Conservation (phyloP, 345 rosid species). For the Brassica carinata region DNA sequence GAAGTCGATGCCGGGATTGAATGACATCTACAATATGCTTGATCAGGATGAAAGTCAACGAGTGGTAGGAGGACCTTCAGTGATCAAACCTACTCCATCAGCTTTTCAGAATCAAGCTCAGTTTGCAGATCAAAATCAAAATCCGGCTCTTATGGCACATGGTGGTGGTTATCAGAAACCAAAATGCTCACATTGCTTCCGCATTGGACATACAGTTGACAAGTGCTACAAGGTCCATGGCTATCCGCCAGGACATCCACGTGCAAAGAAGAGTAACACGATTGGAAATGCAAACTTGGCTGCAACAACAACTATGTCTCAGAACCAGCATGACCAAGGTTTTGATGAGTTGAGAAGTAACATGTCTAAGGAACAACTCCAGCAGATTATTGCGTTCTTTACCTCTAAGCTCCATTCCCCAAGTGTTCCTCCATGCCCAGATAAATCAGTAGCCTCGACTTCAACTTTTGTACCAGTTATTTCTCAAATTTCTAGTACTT, state of each 20-base stretch:
- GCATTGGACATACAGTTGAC: neutral
- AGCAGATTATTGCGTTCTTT: neutral
- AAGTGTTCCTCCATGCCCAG: neutral
- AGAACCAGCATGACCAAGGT: neutral
- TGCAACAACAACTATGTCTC: neutral
- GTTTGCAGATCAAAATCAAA: neutral
- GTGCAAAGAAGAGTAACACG: neutral
- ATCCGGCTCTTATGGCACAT: neutral
- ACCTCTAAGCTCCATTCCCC: neutral
- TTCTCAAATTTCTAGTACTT: neutral
- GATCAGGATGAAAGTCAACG: neutral
- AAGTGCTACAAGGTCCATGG: neutral
- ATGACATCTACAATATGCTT: neutral
- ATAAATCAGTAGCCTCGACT: neutral
- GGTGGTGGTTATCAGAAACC: neutral
- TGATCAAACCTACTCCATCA: neutral
- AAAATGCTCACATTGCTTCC: neutral
- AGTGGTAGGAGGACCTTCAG: neutral
- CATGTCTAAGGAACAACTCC: neutral
- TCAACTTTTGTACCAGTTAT: neutral
- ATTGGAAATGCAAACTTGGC: neutral
- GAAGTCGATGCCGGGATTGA: neutral
- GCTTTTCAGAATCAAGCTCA: neutral
- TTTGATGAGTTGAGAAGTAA: neutral
- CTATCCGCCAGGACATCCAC: neutral